Conservation (phyloP, 2,329 filamentous ascomycete species). For the Byssothecium circinans region DNA sequence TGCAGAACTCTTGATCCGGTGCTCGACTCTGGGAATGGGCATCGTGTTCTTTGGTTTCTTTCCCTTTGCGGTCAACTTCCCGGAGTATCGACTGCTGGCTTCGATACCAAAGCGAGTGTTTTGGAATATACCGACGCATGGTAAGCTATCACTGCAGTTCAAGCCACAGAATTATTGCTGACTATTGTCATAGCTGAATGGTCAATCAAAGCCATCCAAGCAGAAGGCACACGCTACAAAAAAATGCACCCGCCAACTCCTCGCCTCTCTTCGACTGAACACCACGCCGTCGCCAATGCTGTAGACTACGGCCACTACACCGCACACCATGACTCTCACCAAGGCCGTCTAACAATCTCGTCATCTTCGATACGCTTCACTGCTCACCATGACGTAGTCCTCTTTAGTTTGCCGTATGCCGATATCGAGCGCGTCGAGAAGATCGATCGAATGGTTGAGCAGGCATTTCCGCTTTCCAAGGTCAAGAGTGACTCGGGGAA, state of each 20-base stretch:
- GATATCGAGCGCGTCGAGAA: conserved; percentile 28
- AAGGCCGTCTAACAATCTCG: conserved; percentile 21
- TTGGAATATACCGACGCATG: conserved; percentile 44
- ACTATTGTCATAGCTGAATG: conserved; percentile 38
- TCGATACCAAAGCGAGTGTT: conserved; percentile 39
- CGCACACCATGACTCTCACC: conserved; percentile 14
- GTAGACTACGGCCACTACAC: conserved; percentile 28
- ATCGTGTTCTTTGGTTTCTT: conserved; percentile 40
- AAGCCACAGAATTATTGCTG: background rate
- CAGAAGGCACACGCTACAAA: conserved; percentile 23
- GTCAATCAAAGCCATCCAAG: conserved; percentile 36
- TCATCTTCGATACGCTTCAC: conserved; percentile 22
- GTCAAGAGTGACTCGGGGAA: conserved; percentile 18
- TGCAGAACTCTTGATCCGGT: conserved; percentile 33
- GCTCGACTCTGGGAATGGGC: conserved; percentile 30
- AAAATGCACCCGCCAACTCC: background rate
- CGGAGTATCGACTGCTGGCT: conserved; percentile 40
- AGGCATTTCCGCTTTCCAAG: conserved; percentile 18
- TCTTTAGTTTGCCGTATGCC: conserved; percentile 13
- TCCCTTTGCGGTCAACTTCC: conserved; percentile 37
- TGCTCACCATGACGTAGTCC: conserved; percentile 10
- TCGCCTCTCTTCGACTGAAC: background rate
- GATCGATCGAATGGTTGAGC: conserved; percentile 21
- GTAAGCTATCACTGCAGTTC: no score
- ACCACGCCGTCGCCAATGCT: no score